Conservation (phyloP, 2,329 filamentous ascomycete genomes). For the Amphichorda felina region DNA sequence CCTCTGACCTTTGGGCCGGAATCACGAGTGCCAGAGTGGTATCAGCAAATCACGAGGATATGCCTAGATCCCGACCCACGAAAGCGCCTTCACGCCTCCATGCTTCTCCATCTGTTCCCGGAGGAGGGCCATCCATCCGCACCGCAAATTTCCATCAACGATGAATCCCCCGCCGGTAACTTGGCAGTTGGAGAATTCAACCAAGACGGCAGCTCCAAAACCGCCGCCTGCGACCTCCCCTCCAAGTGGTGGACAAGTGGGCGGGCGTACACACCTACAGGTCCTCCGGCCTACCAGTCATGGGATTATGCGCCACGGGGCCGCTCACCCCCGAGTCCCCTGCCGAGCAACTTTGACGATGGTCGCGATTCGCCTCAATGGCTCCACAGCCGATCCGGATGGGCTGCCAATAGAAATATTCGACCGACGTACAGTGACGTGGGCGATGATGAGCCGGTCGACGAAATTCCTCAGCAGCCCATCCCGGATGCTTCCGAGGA, state of each 20-base stretch:
- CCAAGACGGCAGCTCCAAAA: conserved; percentile 12
- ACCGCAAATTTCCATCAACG: conserved; percentile 26
- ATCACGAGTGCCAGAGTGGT: conserved; percentile 65
- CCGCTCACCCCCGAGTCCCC: conserved; percentile 40
- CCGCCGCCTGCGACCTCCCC: not conserved
- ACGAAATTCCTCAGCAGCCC: conserved; percentile 4
- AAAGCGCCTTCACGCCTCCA: conserved; percentile 58
- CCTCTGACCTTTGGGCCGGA: conserved; percentile 52
- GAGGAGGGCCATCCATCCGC: not conserved
- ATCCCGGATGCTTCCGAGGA: conserved; percentile 6
- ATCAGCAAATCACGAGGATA: conserved; percentile 58
- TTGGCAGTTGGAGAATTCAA: conserved; percentile 10
- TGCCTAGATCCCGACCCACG: conserved; percentile 69
- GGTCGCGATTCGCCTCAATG: conserved; percentile 16
- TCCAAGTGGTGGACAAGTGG: not conserved
- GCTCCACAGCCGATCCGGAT: conserved; percentile 17
- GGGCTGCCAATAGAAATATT: conserved; percentile 25
- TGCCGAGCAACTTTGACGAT: conserved; percentile 28
- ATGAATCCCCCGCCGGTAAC: conserved; percentile 11
- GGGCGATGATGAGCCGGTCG: conserved; percentile 10
- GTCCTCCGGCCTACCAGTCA: conserved; percentile 23
- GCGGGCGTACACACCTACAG: conserved; percentile 17
- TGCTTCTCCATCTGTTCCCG: conserved; percentile 61
- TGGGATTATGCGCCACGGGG: conserved; percentile 28
- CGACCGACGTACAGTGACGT: conserved; percentile 26